Base-by-base conservation (phyloP, 1,284 basidiomycete species). In the Pascua guehoae region DNA sequence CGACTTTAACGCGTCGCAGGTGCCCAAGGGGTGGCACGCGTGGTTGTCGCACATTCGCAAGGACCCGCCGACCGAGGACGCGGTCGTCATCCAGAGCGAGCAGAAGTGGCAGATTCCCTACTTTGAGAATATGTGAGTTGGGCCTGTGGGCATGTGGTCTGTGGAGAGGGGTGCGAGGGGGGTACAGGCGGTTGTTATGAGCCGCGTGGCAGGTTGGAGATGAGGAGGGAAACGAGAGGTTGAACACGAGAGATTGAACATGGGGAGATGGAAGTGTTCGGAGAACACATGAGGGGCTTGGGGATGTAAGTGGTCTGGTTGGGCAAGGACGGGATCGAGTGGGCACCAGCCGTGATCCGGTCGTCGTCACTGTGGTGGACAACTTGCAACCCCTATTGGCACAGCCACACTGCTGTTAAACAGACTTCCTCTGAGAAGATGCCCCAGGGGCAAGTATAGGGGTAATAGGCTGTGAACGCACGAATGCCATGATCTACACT, bases 11-110 rank as follows among this genome's bases (percentile, higher is more conserved):
- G 89, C 89, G 11, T 84, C 89, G 0, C 93, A 97, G 80, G 86
- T 94, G 41, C 88, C 91, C 38, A 84, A 91, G 2, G 91, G 93
- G 77, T 96, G 94, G 94, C 91, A 94, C 77, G 85, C 91, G 9
- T 97, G 93, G 93, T 77, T 96, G 37, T 81, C 82, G n/a, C 91
- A 95, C 72, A 95, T 94, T 69, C 88, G 93, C 49, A 83, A 85
- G 65, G 83, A 86, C 42, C 83, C 90, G 8, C 94, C 93, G 1
- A 79, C 82, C 2, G 81, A 87, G 63, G 94, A 96, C 70, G 73
- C 81, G 0, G 78, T 91, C 39, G 78, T 93, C 72, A 82, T 87
- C 70, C 83, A 80, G 52, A 73, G 83, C 49, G 82, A 84, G 44
- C 90, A 87, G 8, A 77, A 86, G 1, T 97, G 93, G 93, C 83